These are phyloP conservation scores for Aspergillus melleus DNA, from an alignment of 2,329 filamentous ascomycete genomes.

Conservation along the genomic window DNA sequence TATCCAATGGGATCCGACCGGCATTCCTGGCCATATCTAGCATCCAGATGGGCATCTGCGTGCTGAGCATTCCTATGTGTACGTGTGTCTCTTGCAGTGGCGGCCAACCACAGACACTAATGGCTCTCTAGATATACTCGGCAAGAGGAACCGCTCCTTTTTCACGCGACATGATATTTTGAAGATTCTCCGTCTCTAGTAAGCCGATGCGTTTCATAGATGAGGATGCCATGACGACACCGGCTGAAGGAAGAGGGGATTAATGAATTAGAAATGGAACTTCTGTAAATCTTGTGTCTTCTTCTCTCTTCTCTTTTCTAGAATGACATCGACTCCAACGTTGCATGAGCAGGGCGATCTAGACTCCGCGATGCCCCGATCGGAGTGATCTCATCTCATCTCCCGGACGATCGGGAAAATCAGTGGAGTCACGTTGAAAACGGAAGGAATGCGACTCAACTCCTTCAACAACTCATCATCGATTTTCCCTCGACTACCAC, in stretches of 20 bases:
- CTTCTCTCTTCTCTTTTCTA: no score
- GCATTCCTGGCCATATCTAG: constrained; percentile 71
- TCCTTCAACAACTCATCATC: not conserved
- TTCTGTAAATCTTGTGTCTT: no score
- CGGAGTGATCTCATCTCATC: no score
- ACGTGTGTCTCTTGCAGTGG: constrained; percentile 45
- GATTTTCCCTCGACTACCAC: not conserved
- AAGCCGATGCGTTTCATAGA: constrained; percentile 1
- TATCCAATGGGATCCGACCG: constrained; percentile 54
- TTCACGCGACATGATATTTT: constrained; percentile 75
- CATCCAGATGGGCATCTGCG: constrained; percentile 75
- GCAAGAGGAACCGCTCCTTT: constrained; percentile 74
- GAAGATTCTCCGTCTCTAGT: constrained; percentile 41
- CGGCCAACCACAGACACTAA: not conserved
- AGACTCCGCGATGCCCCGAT: no score
- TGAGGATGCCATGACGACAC: not conserved
- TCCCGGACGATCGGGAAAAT: not conserved
- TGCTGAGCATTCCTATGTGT: constrained; percentile 76
- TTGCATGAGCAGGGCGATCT: not conserved
- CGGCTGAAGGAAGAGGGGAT: not conserved
- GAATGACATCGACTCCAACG: no score
- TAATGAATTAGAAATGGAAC: not conserved
- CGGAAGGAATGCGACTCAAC: constrained; percentile 7
- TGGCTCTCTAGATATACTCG: constrained; percentile 65
- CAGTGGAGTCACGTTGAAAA: constrained; percentile 2